These are phyloP conservation scores for Ceraceosorus guamensis DNA, from an alignment of 1,284 basidiomycete genomes.

Conservation along the genomic window DNA sequence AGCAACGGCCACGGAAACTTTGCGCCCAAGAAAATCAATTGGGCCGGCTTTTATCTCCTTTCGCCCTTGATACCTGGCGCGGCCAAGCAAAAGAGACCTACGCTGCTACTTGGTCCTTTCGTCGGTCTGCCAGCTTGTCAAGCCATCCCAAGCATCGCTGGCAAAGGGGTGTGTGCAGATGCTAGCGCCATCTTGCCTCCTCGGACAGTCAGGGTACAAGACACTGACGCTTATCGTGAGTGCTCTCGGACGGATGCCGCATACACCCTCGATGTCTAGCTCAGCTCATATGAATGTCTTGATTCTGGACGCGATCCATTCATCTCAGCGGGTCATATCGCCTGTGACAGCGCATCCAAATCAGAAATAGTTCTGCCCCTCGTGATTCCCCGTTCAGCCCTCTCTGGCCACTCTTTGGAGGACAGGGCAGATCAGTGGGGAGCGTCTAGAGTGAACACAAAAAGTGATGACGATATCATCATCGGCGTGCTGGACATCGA, in stretches of 20 bases:
- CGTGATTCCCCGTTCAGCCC: slow-evolving; percentile 22
- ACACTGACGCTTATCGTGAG: slow-evolving; percentile 45
- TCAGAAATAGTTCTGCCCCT: slow-evolving; percentile 50
- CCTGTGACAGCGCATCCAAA: slow-evolving; percentile 48
- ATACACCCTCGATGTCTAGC: not conserved
- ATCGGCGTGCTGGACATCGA: slow-evolving; percentile 51
- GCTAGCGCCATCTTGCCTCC: slow-evolving; percentile 38
- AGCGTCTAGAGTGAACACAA: slow-evolving; percentile 30
- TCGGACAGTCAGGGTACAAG: slow-evolving; percentile 40
- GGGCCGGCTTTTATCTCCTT: slow-evolving; percentile 50
- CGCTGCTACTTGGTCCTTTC: slow-evolving; percentile 49
- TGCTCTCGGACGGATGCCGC: not conserved
- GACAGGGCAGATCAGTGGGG: slow-evolving; percentile 7
- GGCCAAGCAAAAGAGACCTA: slow-evolving; percentile 15
- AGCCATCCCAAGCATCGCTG: slow-evolving; percentile 36
- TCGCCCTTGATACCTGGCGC: slow-evolving; percentile 43
- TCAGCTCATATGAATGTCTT: slow-evolving; percentile 1
- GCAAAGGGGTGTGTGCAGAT: slow-evolving; percentile 50
- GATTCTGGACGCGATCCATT: not conserved
- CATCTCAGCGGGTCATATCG: slow-evolving; percentile 48
- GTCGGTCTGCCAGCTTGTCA: slow-evolving; percentile 51
- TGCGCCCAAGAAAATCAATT: slow-evolving; percentile 45
- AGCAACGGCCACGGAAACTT: too few relatives aligned
- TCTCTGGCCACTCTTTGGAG: slow-evolving; percentile 18
- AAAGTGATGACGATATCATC: slow-evolving; percentile 31